phyloP scores from a whole-genome alignment of 495 filamentous ascomycete species.

The Aspergillus avenaceus region DNA sequence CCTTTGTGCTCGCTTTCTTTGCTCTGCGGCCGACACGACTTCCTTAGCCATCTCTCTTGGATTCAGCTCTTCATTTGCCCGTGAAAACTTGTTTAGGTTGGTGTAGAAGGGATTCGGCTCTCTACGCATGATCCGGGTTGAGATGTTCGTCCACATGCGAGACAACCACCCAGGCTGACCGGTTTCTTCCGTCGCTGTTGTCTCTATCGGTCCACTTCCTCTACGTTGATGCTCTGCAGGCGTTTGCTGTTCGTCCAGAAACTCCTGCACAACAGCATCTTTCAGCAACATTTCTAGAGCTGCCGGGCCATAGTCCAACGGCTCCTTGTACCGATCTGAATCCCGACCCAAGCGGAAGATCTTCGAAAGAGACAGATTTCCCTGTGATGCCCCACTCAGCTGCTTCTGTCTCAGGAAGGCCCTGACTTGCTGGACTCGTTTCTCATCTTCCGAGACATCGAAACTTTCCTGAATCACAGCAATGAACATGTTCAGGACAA shows the following conservation, averaged over 20 bases:
- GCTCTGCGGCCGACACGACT: constrained; percentile 76
- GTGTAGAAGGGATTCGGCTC: constrained; percentile 98
- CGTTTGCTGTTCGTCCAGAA: constrained; percentile 69
- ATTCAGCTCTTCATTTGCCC: constrained; percentile 71
- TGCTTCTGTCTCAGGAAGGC: constrained; percentile 91
- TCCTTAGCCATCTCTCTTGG: constrained; percentile 83
- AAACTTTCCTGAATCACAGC: constrained; percentile 99
- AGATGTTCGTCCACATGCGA: constrained; percentile 51
- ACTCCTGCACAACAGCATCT: constrained; percentile 89
- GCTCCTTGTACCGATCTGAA: constrained; percentile 64
- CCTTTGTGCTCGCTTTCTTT: constrained; percentile 79
- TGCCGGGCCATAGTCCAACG: constrained; percentile 80
- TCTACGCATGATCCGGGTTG: constrained; percentile 49
- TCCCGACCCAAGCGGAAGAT: constrained; percentile 78
- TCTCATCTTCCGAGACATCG: constrained; percentile 98
- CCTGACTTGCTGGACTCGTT: constrained; percentile 91
- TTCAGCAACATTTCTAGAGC: constrained; percentile 94
- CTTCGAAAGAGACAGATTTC: constrained; percentile 79
- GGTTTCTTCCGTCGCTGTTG: constrained; percentile 22
- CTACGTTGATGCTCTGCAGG: constrained; percentile 19
- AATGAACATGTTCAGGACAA: constrained; percentile 99
- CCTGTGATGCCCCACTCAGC: constrained; percentile 58
- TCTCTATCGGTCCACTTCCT: constrained; percentile 20
- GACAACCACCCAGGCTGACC: constrained; percentile 53
- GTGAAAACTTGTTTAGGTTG: constrained; percentile 61